phyloP scores from a whole-genome alignment of 768 basidiomycete species.

The Tulasnella sp. region DNA sequence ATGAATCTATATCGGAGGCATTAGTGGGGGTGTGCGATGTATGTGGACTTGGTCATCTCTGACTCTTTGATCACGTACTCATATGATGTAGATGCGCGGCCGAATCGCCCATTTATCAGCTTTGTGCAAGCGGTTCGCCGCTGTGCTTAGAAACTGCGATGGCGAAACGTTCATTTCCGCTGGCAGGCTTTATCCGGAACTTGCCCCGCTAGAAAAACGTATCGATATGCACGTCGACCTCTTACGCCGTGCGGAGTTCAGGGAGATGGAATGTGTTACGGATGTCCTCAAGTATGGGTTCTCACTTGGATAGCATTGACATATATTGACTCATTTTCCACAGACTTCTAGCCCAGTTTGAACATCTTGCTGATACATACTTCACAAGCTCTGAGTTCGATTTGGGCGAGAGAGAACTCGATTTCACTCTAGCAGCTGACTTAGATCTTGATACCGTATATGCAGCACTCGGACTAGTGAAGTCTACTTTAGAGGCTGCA shows the following conservation, averaged over 20 bases:
- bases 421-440: constrained; percentile 69
- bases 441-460: constrained; percentile 88
- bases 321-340: neutral
- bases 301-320: neutral
- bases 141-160: constrained; percentile 66
- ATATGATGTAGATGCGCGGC: constrained; percentile 57
- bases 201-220: constrained; percentile 77
- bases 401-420: constrained; percentile 78
- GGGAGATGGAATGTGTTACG: constrained; percentile 83
- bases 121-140: constrained; percentile 80
- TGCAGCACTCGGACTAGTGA: constrained; percentile 78
- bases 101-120: constrained; percentile 68
- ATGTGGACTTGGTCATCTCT: constrained; percentile 17
- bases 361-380: constrained; percentile 80
- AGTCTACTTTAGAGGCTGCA: constrained; percentile 65
- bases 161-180: constrained; percentile 75
- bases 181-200: constrained; percentile 71
- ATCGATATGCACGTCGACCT: constrained; percentile 86
- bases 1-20: constrained; percentile 64
- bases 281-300: constrained; percentile 69
- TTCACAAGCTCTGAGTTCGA: constrained; percentile 76
- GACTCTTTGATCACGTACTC: neutral
- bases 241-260: constrained; percentile 77
- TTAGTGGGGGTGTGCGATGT: constrained; percentile 95
- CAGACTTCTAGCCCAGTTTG: constrained; percentile 87